Evolutionary conservation across 1,284 basidiomycete genomes (phyloP).

Genomic region (Xerocomus minutiporus): DNA sequence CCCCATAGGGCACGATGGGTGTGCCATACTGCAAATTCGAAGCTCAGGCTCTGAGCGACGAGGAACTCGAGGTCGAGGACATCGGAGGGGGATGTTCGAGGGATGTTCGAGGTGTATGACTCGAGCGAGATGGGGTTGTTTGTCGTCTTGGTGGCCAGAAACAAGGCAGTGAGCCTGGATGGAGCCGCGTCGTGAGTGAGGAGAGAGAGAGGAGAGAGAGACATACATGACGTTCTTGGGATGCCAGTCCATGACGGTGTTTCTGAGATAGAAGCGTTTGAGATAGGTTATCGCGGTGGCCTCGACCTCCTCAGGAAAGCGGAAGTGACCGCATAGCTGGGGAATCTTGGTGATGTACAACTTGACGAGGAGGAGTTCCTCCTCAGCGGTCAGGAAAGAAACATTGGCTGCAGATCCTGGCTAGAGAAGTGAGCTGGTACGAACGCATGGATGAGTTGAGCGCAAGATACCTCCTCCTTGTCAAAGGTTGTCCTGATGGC

Average conservation of each 20-base stretch:
- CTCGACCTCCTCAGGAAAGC: conserved; percentile 88
- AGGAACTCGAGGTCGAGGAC: conserved; percentile 94
- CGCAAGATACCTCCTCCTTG: conserved; percentile 63
- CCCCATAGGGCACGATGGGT: conserved; percentile 88
- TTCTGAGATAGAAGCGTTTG: conserved; percentile 96
- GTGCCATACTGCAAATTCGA: conserved; percentile 92
- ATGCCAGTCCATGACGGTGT: conserved; percentile 99
- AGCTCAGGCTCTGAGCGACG: conserved; percentile 87
- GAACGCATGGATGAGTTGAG: conserved; percentile 4
- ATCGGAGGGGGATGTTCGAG: conserved; percentile 73
- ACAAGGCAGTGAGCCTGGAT: conserved; percentile 87
- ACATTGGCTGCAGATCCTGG: conserved; percentile 21
- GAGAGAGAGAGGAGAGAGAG: background rate
- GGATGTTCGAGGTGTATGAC: conserved; percentile 75
- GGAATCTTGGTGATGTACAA: conserved; percentile 88
- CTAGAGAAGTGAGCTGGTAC: conserved; percentile 17
- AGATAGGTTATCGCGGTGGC: conserved; percentile 89
- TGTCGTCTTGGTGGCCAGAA: conserved; percentile 94
- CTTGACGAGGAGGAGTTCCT: conserved; percentile 86
- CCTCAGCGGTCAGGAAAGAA: conserved; percentile 52
- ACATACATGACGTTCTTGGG: conserved; percentile 95
- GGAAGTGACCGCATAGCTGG: conserved; percentile 80
- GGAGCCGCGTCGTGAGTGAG: background rate
- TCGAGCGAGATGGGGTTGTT: conserved; percentile 89
- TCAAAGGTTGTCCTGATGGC: conserved; percentile 76